Evolutionary conservation across 2,329 filamentous ascomycete genomes (phyloP).

Genomic region (Scedosporium minutisporum): DNA sequence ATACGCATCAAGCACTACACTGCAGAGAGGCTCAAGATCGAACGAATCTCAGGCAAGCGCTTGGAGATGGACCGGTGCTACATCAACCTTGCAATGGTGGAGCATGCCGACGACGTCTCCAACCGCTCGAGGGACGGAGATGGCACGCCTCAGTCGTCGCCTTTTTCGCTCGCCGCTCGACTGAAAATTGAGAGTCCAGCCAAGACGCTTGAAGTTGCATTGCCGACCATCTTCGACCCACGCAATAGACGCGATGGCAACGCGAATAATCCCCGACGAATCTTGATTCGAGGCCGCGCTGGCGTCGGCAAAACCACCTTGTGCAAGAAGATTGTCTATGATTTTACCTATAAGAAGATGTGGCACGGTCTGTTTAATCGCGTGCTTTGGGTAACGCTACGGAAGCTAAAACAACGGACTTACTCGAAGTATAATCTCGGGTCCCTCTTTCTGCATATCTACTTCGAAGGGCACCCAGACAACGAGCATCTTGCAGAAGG

Average conservation of each 20-base stretch:
- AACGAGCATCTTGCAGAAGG: slow-evolving; percentile 11
- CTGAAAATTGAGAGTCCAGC: no score
- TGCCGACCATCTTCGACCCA: no score
- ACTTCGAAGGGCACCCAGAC: slow-evolving; percentile 13
- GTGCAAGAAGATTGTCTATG: no score
- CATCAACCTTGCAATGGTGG: slow-evolving; percentile 27
- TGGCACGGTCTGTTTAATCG: no score
- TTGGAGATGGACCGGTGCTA: slow-evolving; percentile 26
- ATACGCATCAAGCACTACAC: slow-evolving; percentile 16
- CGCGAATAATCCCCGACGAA: no score
- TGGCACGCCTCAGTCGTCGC: slow-evolving; percentile 9
- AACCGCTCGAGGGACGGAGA: slow-evolving; percentile 1
- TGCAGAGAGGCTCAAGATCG: slow-evolving; percentile 17
- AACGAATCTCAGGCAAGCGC: slow-evolving; percentile 22
- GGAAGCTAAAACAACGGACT: slow-evolving; percentile 19
- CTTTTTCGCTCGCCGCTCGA: slow-evolving; percentile 18
- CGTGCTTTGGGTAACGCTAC: slow-evolving; percentile 30
- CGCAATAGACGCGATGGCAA: no score
- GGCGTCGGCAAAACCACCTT: no score
- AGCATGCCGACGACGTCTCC: slow-evolving; percentile 10
- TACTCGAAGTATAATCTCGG: slow-evolving; percentile 13
- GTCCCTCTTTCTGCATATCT: slow-evolving; percentile 18
- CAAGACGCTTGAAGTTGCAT: no score
- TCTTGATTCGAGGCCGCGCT: no score
- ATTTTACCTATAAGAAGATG: no score